Evolutionary conservation across 129 eudicot genomes (phyloP), one percentile per base, ranked within the genome.

Genomic region (Ambrosia artemisiifolia): DNA sequence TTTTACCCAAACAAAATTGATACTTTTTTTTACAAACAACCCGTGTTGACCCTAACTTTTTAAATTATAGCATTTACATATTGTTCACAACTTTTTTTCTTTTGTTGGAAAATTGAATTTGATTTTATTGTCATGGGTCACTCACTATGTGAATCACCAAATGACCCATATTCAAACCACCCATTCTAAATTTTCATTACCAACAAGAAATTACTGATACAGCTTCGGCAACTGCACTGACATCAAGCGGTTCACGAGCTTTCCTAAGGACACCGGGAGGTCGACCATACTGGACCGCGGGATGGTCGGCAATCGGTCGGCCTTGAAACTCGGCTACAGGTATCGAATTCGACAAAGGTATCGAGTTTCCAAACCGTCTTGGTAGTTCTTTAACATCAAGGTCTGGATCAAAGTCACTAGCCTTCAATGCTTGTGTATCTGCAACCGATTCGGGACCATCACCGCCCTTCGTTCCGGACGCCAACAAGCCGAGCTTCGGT

Each of bases 181-280:
- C 19, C n/a, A 47, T 47, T n/a, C 20, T 7, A 17, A 51, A 49
- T 6, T 17, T 51, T 18, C 36, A n/a, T 69, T 70, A 92, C 96
- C 96, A 89, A 50, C 96, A 93, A 55, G 98, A 93, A 70, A 93
- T 93, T 11, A 89, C 96, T 0, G 96, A 89, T 18, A 93, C 96
- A 7, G 96, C 86, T 82, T 93, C 98, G 16, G 95, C 95, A 7
- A 93, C 98, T 1, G 88, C 84, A 11, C 85, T 57, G 48, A 96
- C 91, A 72, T 93, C 98, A 49, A 93, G 95, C 5, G 88, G 96
- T 69, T 85, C 92, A 1, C 87, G 83, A 6, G 92, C 82, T 1
- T 7, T 70, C 74, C 91, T 47, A 2, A 93, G 91, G 68, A 64
- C 65, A 12, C 98, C 98, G 0, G 95, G 95, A 55, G 95, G 95